Conservation (phyloP, 441 rosid species). For the Aquilaria agallochum region DNA sequence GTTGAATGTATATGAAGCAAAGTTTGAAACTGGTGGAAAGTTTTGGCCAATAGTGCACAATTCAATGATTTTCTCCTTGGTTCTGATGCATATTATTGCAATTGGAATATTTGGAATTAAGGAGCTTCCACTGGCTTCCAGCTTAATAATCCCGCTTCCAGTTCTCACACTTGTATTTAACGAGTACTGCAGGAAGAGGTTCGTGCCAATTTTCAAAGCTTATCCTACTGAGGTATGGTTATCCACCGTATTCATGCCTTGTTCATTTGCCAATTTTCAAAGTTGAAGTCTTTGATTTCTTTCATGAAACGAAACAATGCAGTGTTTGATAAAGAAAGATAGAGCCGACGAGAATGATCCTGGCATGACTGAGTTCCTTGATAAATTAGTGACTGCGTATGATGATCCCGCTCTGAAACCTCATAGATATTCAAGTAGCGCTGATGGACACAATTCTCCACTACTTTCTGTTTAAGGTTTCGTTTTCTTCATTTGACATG, state of each 20-base stretch:
- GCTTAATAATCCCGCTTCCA: constrained; percentile 77
- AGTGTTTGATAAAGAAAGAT: constrained; percentile 82
- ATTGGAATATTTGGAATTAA: constrained; percentile 82
- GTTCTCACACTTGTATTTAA: constrained; percentile 74
- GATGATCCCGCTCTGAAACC: constrained; percentile 65
- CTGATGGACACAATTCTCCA: constrained; percentile 35
- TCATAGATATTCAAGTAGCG: constrained; percentile 32
- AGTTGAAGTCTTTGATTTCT: background rate
- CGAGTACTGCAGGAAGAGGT: constrained; percentile 79
- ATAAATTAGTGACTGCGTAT: constrained; percentile 56
- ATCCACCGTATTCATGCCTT: background rate
- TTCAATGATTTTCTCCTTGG: constrained; percentile 69
- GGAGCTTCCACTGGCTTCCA: constrained; percentile 70
- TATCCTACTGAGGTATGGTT: constrained; percentile 74
- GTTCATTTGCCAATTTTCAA: background rate
- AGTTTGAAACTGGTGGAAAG: constrained; percentile 73
- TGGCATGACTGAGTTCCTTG: constrained; percentile 50
- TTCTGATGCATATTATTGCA: constrained; percentile 88
- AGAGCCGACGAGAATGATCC: constrained; percentile 55
- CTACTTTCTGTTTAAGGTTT: constrained; percentile 30
- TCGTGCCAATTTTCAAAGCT: constrained; percentile 63
- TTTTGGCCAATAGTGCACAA: constrained; percentile 90
- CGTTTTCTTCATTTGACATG: too few relatives aligned
- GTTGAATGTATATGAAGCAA: constrained; percentile 74
- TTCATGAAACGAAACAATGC: constrained; percentile 23